Evolutionary conservation across 2,329 filamentous ascomycete species (phyloP).

Genomic region (Cladophialophora chaetospira): DNA sequence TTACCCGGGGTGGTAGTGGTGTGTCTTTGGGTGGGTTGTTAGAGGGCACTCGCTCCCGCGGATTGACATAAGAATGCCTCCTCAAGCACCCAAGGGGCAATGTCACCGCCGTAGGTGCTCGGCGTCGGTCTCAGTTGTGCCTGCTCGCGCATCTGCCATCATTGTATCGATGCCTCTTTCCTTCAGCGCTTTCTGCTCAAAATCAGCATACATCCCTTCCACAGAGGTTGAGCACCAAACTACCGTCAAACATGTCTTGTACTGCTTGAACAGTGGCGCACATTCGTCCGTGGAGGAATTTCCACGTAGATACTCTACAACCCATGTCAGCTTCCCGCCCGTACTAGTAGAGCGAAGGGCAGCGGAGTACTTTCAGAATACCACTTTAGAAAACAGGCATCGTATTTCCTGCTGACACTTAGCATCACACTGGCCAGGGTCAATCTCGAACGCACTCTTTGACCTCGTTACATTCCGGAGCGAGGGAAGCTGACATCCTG

Average conservation of each 20-base stretch:
- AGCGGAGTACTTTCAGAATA: slow-evolving; percentile 85
- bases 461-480: slow-evolving; percentile 89
- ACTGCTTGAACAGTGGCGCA: slow-evolving; percentile 80
- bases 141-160: slow-evolving; percentile 85
- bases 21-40: too few species aligned
- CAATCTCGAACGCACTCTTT: slow-evolving; percentile 71
- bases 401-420: slow-evolving; percentile 71
- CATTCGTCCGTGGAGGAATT: slow-evolving; percentile 85
- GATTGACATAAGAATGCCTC: too few species aligned
- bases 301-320: slow-evolving; percentile 84
- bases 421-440: neutral
- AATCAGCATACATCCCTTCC: neutral
- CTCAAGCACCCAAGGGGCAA: too few species aligned
- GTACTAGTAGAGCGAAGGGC: slow-evolving; percentile 21
- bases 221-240: slow-evolving; percentile 34
- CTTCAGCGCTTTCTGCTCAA: slow-evolving; percentile 75
- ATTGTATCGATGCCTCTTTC: slow-evolving; percentile 89
- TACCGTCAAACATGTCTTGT: slow-evolving; percentile 83
- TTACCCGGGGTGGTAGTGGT: too few species aligned
- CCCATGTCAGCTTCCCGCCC: slow-evolving; percentile 12
- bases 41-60: too few species aligned
- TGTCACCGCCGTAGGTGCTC: slow-evolving; percentile 58
- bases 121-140: slow-evolving; percentile 83
- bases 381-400: slow-evolving; percentile 98
- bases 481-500: slow-evolving; percentile 83